A percentile compares a stretch with the other conserved stretches of the same genome.
Conservation (phyloP, 2,329 filamentous ascomycete species). For the Diaporthe humulicola region DNA sequence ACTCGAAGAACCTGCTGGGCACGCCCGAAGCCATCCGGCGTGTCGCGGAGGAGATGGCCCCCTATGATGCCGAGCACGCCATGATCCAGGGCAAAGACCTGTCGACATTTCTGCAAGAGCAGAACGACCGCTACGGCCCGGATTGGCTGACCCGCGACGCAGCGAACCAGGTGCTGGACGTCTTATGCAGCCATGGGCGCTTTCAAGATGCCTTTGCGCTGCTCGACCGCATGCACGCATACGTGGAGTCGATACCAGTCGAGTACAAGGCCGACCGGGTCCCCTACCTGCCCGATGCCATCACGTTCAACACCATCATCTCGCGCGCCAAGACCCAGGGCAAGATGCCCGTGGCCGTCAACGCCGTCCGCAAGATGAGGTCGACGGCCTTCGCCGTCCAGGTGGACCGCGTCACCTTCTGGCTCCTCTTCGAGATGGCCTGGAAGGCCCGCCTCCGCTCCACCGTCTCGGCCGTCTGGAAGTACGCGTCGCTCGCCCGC, state of each 20-base stretch:
- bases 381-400: neutral
- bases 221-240: constrained; percentile 48
- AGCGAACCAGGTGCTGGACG: constrained; percentile 55
- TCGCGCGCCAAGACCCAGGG: constrained; percentile 46
- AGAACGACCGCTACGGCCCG: constrained; percentile 58
- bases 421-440: constrained; percentile 54
- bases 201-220: constrained; percentile 48
- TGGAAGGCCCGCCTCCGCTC: constrained; percentile 50
- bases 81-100: constrained; percentile 52
- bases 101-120: constrained; percentile 54
- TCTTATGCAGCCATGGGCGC: constrained; percentile 56
- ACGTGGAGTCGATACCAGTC: constrained; percentile 33
- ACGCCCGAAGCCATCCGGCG: constrained; percentile 51
- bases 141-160: constrained; percentile 58
- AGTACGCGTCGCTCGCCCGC: constrained; percentile 48
- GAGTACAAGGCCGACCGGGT: constrained; percentile 2
- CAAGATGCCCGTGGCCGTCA: constrained; percentile 42
- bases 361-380: constrained; percentile 45
- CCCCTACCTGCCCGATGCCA: constrained; percentile 44
- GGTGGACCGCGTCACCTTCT: constrained; percentile 51
- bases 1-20: constrained; percentile 57
- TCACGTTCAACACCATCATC: constrained; percentile 53
- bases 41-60: constrained; percentile 59
- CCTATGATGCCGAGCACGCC: constrained; percentile 58
- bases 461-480: constrained; percentile 50